Conservation (phyloP, 371 early-diverging fungal genomes). For the Globomyces sp. region DNA sequence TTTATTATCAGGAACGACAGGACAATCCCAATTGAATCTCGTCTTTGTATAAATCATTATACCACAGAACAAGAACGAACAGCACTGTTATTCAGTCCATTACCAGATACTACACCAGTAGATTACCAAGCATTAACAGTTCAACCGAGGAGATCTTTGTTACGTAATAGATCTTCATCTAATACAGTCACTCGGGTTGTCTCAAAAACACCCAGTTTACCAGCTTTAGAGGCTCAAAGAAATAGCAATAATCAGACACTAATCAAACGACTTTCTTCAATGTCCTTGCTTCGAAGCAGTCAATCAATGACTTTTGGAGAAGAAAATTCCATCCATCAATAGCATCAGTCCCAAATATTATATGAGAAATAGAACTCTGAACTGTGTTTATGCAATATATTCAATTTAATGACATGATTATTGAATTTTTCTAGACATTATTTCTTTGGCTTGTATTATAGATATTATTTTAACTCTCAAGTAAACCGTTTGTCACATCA, state of each 20-base stretch:
- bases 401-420: no score
- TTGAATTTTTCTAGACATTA: no score
- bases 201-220: not conserved
- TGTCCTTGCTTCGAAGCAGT: not conserved
- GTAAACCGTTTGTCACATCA: no score
- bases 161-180: constrained; percentile 1
- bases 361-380: no score
- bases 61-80: constrained; percentile 65
- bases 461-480: no score
- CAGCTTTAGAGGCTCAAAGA: no score
- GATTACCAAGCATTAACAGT: not conserved
- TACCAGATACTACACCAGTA: constrained; percentile 47
- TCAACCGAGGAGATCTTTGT: not conserved
- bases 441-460: no score
- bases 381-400: no score
- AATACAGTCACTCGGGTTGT: not conserved
- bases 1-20: constrained; percentile 61
- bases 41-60: constrained; percentile 79
- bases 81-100: constrained; percentile 50
- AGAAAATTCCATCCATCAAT: constrained; percentile 7
- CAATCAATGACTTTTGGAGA: constrained; percentile 6
- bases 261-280: not conserved
- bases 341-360: not conserved
- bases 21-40: constrained; percentile 67
- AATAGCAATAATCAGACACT: constrained; percentile 1